Evolutionary conservation across 2,329 filamentous ascomycete genomes (phyloP), one percentile per base, ranked within the genome.

Genomic region (Fusarium sp.): DNA sequence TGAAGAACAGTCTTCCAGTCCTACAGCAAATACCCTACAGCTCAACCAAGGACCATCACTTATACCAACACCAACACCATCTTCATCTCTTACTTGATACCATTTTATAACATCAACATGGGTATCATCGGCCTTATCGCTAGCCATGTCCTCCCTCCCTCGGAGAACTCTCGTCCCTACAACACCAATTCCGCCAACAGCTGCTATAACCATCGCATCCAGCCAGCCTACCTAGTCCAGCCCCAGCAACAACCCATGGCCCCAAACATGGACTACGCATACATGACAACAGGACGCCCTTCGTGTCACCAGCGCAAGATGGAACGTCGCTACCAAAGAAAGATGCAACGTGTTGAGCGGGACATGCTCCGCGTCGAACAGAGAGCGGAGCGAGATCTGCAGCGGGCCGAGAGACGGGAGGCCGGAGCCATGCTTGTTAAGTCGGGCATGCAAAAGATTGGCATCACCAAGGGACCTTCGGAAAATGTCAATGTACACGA

Each of bases 281-380:
- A 56, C n/a, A 52, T 40, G 6, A 22, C 59, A n/a, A 29, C 18
- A 0, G 65, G 68, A 2, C 65, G 47, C 20, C 13, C 69, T 8
- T 70, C 70, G n/a, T 66, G 61, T 2, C 57, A 69, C 22, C 66
- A 66, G 22, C 68, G 68, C 25, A 73, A 69, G 64, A 65, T 68
- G 7, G 76, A 76, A n/a, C 76, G 71, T 20, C 74, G 75, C 10
- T 68, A 47, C 13, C 68, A 76, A 10, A 68, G 63, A 42, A 64
- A 77, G 22, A 63, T 75, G 5, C 76, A 75, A 11, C 69, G 71
- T 11, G 76, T 65, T 20, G 76, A 78, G 22, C 69, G 76, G 25
- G 65, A 40, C 18, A 74, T 77, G 66, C 66, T 76, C 20, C 71
- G 76, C 18, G 73, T 63, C 1, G 74, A 78, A 31, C 73, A 76